Base-by-base conservation (phyloP, 148 eudicot species). In the Amaranthus palmeri region DNA sequence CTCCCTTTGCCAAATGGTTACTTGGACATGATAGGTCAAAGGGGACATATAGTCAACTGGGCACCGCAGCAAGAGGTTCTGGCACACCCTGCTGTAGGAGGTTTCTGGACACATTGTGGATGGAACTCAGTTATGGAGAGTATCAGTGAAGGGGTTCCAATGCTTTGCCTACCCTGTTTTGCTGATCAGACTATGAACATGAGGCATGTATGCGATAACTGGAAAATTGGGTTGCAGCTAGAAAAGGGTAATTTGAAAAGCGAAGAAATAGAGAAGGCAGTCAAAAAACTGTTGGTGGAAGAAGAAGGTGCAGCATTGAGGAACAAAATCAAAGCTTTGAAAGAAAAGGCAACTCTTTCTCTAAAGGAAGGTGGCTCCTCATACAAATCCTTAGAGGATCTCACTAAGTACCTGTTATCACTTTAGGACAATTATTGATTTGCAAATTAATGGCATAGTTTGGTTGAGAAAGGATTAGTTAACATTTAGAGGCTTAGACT, bases 41-140 rank as follows among this genome's bases (percentile, higher is more conserved):
- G 84, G 45, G 87, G 85, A 3, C 71, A 67, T 14, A 76, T 86
- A 8, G 83, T 84, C 41, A 66, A 75, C 58, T 86, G 90, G 90
- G 85, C 84, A 4, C 86, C 87, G 6, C 90, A 86, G 51, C 66
- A 74, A 48, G 86, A 72, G 63, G 80, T 86, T 5, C 65, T 86
- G 56, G 74, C 86, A 7, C 88, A 85, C 54, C 81, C 76, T 7
- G 57, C 86, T 8, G 56, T 79, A 3, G 84, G 88, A 4, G 86
- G 83, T 9, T 85, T 85, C 40, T 81, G 81, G 86, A 85, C 88
- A 12, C 88, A 85, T 61, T 48, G 73, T 54, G 88, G 88, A 5
- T 85, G 88, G 88, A 85, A 85, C 45, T 85, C 88, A 41, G 82
- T 85, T 0, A 49, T 85, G 15, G 88, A 85, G 78, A 76, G 86